Base-by-base conservation (phyloP, 1,284 basidiomycete species). In the Afroboletus lepidellus region DNA sequence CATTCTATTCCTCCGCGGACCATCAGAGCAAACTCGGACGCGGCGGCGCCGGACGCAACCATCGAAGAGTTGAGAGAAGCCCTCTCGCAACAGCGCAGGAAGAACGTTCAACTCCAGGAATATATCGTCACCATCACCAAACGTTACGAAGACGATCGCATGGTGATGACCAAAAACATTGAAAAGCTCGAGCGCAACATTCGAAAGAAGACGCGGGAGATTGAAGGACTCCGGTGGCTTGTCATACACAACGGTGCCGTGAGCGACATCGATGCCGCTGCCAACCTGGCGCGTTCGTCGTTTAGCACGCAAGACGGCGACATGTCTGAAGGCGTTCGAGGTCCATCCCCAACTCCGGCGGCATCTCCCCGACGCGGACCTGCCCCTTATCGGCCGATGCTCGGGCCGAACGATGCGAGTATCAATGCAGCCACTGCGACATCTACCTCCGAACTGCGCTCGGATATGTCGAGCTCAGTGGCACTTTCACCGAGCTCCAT, bases 191-290 rank as follows among this genome's bases (percentile, higher is more conserved):
- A 79, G 60, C 68, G 68, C 27, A 73, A 74, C 51, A 61, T 71
- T 33, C 66, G 67, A 27, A 72, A 73, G 58, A 72, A 73, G 57
- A 76, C 72, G 57, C 63, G 71, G 50, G 78, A 79, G 62, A 74
- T 80, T 43, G 73, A 74, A 48, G 78, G 78, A 18, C 64, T 79
- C 36, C 70, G 74, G 30, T 79, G 75, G 74, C 71, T 79, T 18
- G 71, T 79, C 43, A 69, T 77, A 51, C 72, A 79, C 54, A 63
- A 67, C 3, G 72, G 66, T 23, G 67, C 60, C 8, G 58, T 61
- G 13, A 64, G 58, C 8, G 63, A 71, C 34, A 71, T 71, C 27
- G 61, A 70, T 23, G 69, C 66, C 25, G 66, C 69, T 9, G 66
- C 66, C 9, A 66, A 63, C 49, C 66, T 67, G 29, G 69, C 66